Evolutionary conservation across 768 basidiomycete genomes (phyloP), one percentile per base, ranked within the genome.

Genomic region (Mycena capillaripes): DNA sequence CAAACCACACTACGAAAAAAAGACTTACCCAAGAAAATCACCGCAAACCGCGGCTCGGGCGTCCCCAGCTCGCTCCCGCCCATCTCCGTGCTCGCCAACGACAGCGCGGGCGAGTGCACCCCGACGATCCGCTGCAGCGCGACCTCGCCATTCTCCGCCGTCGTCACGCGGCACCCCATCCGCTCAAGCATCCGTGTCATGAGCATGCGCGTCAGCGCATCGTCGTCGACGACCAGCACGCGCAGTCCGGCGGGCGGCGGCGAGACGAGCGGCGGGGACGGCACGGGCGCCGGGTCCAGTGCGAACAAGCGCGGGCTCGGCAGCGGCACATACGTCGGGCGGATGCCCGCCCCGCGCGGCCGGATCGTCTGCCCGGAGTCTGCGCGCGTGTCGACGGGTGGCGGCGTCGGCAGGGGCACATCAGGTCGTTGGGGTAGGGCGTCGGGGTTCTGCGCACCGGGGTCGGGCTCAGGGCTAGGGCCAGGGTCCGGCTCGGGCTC

Each of bases 191-290:
- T 86, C 32, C 91, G 86, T 29, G 82, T 84, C 93, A 93, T 93
- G 66, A 93, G 82, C 55, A 83, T 87, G 40, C 92, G 85, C 36
- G 92, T 92, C 52, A 93, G 76, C 23, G 83, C 76, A 77, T 93
- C 93, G 76, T 93, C 91, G 75, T 92, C 91, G 0, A 92, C 91
- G 14, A 92, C 90, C 27, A 91, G 85, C 64, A 89, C 90, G n/a
- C 81, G 82, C 64, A 89, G 78, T 4, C 62, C 70, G 25, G 27
- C 55, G 36, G 71, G 59, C 57, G 71, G 58, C 29, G 70, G 32
- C 32, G 57, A 23, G 9, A 58, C 48, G n/a, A 68, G 44, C 27
- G 64, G 65, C 19, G 71, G 55, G 10, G 71, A 71, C 21, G 70
- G 63, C 57, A 29, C 27, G 36, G 34, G 59, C 25, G 40, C 53